Evolutionary conservation across 2,329 filamentous ascomycete species (phyloP), one percentile per base, ranked within the genome.

Genomic region (Ophiosphaerella korrae): DNA sequence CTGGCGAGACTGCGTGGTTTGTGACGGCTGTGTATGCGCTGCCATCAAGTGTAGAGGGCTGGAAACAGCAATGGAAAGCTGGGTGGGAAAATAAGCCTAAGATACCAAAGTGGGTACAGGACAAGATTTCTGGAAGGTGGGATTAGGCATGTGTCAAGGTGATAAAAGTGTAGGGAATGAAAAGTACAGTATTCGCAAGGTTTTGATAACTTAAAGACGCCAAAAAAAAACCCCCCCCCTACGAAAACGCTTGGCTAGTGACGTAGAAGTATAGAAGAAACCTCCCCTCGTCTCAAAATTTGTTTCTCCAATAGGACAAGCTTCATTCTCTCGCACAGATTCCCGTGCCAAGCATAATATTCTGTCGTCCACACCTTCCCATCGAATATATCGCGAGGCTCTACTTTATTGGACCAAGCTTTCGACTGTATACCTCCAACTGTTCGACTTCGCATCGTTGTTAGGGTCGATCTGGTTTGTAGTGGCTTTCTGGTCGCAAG

Each of bases 11-110:
- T 24, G 79, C 77, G 33, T 90, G 86, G 86, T 88, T 89, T 66
- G 80, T 88, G 3, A 86, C 85, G 9, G 88, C 82, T 3, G 83
- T 92, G 26, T 92, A 88, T 74, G 88, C 87, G 14, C 80, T 88
- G 71, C 88, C 88, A 0, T 76, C 78, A 6, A 80, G 79, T 8
- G 75, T 78, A 16, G 79, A 81, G 18, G 78, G 84, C 1, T 76
- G 78, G 59, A 79, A 63, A 52, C 58, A 58, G 50, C 50, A 58
- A 13, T 78, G 75, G 76, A 71, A 71, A 52, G 59, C 45, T 5
- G 67, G 82, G 9, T 90, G 87, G 87, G 78, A 82, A 38, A 77
- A 75, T 53, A 78, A 77, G 50, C 86, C 87, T 6, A 70, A 60
- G 26, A 70, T 89, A 43, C 87, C 87, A 3, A 74, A 59, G 16